These are phyloP conservation scores for Chenopodium berlandieri DNA, from an alignment of 148 eudicot genomes.

Conservation along the genomic window DNA sequence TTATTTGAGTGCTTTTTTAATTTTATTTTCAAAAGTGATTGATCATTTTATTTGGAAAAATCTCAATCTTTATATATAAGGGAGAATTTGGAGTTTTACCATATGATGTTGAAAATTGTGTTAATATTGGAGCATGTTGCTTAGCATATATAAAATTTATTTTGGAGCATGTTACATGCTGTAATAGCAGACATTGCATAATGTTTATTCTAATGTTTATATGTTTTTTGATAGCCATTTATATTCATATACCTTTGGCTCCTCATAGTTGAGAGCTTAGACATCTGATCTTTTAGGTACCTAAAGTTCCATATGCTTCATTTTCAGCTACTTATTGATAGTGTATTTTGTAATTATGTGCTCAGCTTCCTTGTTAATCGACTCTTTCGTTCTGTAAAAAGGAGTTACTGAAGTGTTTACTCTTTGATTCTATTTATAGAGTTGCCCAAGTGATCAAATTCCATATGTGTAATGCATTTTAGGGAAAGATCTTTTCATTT, in stretches of 20 bases:
- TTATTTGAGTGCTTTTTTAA: background rate
- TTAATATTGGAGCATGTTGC: background rate
- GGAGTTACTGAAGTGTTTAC: background rate
- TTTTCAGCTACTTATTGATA: background rate
- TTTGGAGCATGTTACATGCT: no score
- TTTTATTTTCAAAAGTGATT: background rate
- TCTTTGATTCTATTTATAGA: background rate
- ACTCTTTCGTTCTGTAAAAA: background rate
- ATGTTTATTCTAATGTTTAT: background rate
- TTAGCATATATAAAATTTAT: no score
- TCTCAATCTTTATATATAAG: background rate
- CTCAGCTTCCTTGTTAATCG: background rate
- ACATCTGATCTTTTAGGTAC: constrained; percentile 3
- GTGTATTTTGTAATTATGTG: background rate
- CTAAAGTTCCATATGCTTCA: background rate
- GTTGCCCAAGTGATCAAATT: background rate
- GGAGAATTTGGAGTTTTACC: constrained; percentile 13
- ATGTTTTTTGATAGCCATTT: background rate
- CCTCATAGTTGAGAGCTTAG: background rate
- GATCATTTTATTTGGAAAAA: background rate
- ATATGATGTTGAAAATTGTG: background rate
- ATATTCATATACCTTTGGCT: background rate
- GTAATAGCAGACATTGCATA: no score
- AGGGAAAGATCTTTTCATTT: no score
- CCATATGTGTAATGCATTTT: background rate